Conservation (phyloP, 768 basidiomycete species). For the Hemileccinum rubropunctum region DNA sequence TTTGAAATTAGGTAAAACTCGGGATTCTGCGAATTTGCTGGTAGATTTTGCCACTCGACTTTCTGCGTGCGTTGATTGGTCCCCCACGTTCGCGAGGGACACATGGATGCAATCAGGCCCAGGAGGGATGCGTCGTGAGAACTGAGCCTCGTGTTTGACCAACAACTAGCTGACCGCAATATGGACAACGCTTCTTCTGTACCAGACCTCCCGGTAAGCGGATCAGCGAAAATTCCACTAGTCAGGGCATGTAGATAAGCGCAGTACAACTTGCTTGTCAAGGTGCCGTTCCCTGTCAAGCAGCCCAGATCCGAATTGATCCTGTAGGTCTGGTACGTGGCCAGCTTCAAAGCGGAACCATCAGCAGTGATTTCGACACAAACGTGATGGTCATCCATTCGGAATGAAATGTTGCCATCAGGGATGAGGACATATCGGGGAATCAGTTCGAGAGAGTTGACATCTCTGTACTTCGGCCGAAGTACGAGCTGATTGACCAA, state of each 20-base stretch:
- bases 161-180: constrained; percentile 34
- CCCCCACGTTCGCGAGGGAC: constrained; percentile 30
- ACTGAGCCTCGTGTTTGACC: constrained; percentile 37
- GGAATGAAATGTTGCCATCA: constrained; percentile 1
- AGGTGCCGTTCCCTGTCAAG: constrained; percentile 18
- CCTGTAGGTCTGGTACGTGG: not conserved
- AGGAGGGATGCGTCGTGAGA: constrained; percentile 29
- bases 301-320: constrained; percentile 25
- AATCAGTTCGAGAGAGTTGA: not conserved
- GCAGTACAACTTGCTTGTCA: constrained; percentile 31
- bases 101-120: constrained; percentile 29
- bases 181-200: constrained; percentile 39
- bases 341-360: not conserved
- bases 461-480: constrained; percentile 16
- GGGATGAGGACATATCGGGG: constrained; percentile 14
- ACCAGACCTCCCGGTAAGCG: constrained; percentile 41
- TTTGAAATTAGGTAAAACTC: constrained; percentile 21
- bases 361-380: constrained; percentile 1
- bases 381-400: constrained; percentile 3
- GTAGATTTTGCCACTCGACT: constrained; percentile 26
- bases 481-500: constrained; percentile 38
- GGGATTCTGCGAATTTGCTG: constrained; percentile 28
- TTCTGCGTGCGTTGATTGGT: constrained; percentile 38
- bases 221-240: constrained; percentile 38
- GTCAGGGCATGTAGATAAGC: constrained; percentile 43